Percentiles rank a stretch among this genome's conserved stretches.
These are phyloP conservation scores for Trichoderma atrobrunneum DNA, from an alignment of 2,329 filamentous ascomycete genomes.

Conservation along the genomic window DNA sequence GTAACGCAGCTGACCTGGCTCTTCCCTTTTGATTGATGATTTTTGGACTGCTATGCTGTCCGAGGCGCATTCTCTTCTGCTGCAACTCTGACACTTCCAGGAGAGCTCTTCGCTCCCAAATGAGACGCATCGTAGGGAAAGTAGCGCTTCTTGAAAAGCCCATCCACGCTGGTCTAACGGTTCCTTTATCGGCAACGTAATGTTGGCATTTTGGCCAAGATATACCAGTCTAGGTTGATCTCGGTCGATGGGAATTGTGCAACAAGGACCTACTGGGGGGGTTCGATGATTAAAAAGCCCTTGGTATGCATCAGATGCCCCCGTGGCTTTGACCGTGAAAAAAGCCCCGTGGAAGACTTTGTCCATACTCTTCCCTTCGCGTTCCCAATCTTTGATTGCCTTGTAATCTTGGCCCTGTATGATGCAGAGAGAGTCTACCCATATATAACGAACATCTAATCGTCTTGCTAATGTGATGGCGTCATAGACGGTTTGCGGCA, in stretches of 20 bases:
- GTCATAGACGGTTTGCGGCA: neutral
- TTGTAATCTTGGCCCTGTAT: neutral
- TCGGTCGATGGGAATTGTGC: neutral
- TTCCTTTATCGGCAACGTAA: neutral
- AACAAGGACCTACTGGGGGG: neutral
- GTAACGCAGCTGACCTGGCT: neutral
- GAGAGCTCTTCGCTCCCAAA: neutral
- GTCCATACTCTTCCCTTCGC: neutral
- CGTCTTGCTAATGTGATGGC: neutral
- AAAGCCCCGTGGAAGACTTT: neutral
- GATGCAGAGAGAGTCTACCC: neutral
- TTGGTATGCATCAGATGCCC: neutral
- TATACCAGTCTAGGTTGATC: neutral
- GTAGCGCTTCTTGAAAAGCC: neutral
- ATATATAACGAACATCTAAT: neutral
- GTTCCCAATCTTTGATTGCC: neutral
- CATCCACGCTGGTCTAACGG: neutral
- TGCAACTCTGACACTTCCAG: neutral
- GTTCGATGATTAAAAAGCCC: neutral
- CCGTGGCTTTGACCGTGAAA: neutral
- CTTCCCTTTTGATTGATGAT: neutral
- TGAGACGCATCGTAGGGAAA: neutral
- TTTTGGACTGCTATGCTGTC: neutral
- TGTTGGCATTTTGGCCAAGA: neutral
- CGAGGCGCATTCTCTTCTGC: neutral